phyloP scores from a whole-genome alignment of 345 rosid genomes.

The Arabis alpina region DNA sequence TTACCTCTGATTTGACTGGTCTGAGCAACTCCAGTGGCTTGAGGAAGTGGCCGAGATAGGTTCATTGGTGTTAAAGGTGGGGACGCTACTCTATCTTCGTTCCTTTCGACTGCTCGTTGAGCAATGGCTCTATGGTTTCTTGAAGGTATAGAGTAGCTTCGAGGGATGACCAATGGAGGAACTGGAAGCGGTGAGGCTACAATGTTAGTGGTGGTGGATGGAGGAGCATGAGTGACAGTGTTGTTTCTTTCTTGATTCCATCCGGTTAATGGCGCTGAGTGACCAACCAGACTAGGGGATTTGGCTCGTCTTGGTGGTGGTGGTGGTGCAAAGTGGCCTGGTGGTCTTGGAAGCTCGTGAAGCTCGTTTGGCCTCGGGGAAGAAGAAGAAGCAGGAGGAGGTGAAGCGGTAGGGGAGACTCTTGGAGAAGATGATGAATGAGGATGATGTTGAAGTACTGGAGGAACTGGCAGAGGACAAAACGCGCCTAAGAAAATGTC shows the following conservation, averaged over 20 bases:
- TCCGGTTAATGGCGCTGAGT: slow-evolving; percentile 79
- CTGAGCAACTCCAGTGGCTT: slow-evolving; percentile 51
- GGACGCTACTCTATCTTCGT: slow-evolving; percentile 52
- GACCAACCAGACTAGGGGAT: slow-evolving; percentile 58
- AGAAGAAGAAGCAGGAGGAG: slow-evolving; percentile 70
- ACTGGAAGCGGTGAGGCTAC: slow-evolving; percentile 77
- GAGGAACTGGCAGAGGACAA: slow-evolving; percentile 49
- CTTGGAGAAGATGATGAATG: slow-evolving; percentile 66
- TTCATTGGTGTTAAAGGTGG: slow-evolving; percentile 86
- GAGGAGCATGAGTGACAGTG: slow-evolving; percentile 46
- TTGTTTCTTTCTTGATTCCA: slow-evolving; percentile 64
- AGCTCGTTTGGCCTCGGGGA: slow-evolving; percentile 86
- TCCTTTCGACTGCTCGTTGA: slow-evolving; percentile 49
- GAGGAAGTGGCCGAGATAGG: slow-evolving; percentile 43
- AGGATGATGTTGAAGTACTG: slow-evolving; percentile 39
- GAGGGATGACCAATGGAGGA: slow-evolving; percentile 69
- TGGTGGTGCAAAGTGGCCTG: slow-evolving; percentile 48
- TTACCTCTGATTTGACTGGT: slow-evolving; percentile 79
- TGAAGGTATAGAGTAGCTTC: slow-evolving; percentile 90
- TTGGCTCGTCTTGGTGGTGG: slow-evolving; percentile 53
- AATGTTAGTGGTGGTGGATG: slow-evolving; percentile 45
- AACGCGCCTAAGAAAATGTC: slow-evolving; percentile 54
- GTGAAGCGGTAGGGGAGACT: slow-evolving; percentile 80
- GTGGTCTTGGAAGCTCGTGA: slow-evolving; percentile 97
- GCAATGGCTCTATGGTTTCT: slow-evolving; percentile 72